A percentile compares a stretch with the other conserved stretches of the same genome.
These are phyloP conservation scores for Daedaleopsis sinensis DNA, from an alignment of 768 basidiomycete genomes.

Conservation along the genomic window DNA sequence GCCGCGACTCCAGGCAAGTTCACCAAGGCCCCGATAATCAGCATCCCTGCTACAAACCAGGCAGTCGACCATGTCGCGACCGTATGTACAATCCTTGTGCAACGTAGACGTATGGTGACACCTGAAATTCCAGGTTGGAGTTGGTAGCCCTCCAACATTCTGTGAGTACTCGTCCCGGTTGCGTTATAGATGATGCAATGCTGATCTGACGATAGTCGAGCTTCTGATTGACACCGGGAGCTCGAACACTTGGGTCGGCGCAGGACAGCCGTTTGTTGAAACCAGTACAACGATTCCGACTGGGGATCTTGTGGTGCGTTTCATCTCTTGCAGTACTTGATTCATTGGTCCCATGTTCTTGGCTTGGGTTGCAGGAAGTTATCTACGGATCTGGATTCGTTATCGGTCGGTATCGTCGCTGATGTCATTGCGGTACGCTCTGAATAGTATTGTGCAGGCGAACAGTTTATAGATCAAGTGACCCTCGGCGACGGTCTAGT, in stretches of 20 bases:
- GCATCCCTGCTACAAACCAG: conserved; percentile 24
- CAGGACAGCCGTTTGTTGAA: conserved; percentile 43
- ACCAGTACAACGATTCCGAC: conserved; percentile 45
- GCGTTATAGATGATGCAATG: neutral
- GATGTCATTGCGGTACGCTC: neutral
- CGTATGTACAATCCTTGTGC: conserved; percentile 5
- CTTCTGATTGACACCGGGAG: conserved; percentile 61
- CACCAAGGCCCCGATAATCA: conserved; percentile 9
- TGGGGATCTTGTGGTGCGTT: conserved; percentile 32
- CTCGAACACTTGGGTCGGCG: conserved; percentile 62
- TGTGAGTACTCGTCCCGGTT: conserved; percentile 29
- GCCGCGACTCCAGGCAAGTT: neutral
- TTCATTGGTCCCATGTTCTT: neutral
- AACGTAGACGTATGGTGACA: neutral
- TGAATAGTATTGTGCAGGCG: conserved; percentile 7
- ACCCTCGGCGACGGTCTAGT: conserved; percentile 37
- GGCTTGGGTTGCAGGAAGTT: conserved; percentile 38
- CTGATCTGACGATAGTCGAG: conserved; percentile 29
- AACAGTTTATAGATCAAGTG: conserved; percentile 41
- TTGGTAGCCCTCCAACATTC: conserved; percentile 50
- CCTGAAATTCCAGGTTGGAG: conserved; percentile 37
- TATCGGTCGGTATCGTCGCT: conserved; percentile 34
- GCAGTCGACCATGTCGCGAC: conserved; percentile 29
- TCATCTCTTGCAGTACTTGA: conserved; percentile 32
- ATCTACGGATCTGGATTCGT: conserved; percentile 56